Evolutionary conservation across 2,329 filamentous ascomycete genomes (phyloP).

Genomic region (Ophiostoma novo-ulmi): DNA sequence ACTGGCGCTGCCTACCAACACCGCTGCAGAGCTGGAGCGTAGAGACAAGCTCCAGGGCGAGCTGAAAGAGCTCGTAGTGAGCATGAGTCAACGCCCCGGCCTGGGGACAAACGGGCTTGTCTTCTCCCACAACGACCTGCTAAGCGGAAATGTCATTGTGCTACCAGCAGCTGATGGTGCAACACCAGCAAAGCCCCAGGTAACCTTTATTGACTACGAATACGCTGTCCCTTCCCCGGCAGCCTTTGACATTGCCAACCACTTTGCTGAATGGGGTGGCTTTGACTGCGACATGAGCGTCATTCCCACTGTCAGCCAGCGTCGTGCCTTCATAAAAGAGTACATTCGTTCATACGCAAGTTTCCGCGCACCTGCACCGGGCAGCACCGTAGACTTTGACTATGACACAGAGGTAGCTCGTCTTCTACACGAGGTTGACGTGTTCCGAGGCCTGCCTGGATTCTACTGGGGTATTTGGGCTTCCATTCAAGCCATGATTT

Average conservation of each 20-base stretch:
- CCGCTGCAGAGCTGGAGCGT: conserved; percentile 61
- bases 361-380: conserved; percentile 35
- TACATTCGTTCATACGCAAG: conserved; percentile 73
- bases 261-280: conserved; percentile 97
- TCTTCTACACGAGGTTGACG: conserved; percentile 75
- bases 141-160: conserved; percentile 95
- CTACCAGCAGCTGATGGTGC: conserved; percentile 36
- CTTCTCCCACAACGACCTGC: conserved; percentile 90
- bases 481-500: conserved; percentile 88
- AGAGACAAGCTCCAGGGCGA: conserved; percentile 68
- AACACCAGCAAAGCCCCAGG: conserved; percentile 31
- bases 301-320: conserved; percentile 71
- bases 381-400: conserved; percentile 40
- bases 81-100: conserved; percentile 71
- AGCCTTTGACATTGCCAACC: conserved; percentile 94
- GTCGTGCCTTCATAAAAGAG: conserved; percentile 73
- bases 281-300: conserved; percentile 89
- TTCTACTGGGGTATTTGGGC: conserved; percentile 95
- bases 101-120: conserved; percentile 74
- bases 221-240: conserved; percentile 92
- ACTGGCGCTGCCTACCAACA: conserved; percentile 69
- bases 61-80: conserved; percentile 61
- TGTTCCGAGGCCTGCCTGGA: conserved; percentile 82
- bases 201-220: conserved; percentile 96
- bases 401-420: conserved; percentile 60